Percentiles rank a stretch among this genome's conserved stretches.
Evolutionary conservation across 306 rosid species (phyloP).

Genomic region (Benincasa hispida): DNA sequence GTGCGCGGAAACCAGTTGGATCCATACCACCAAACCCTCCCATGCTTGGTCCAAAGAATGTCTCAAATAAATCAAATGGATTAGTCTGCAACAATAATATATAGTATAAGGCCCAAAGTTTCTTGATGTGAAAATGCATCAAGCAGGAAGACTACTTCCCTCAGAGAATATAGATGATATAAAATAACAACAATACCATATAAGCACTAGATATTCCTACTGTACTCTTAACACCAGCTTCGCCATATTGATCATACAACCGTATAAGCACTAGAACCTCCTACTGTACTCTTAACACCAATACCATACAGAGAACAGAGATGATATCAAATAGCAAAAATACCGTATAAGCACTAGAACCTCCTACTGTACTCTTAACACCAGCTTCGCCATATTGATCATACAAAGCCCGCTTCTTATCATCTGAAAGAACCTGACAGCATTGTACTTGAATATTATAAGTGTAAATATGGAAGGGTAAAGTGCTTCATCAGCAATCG

Average conservation of each 20-base stretch:
- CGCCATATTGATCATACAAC: slow-evolving; percentile 94
- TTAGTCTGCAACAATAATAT: slow-evolving; percentile 53
- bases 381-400: slow-evolving; percentile 98
- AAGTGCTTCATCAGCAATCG: slow-evolving; percentile 6
- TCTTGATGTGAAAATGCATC: slow-evolving; percentile 7
- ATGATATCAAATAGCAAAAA: slow-evolving; percentile 8
- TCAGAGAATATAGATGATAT: not conserved
- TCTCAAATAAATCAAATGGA: slow-evolving; percentile 96
- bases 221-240: slow-evolving; percentile 85
- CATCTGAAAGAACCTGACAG: slow-evolving; percentile 99
- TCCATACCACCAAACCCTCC: slow-evolving; percentile 81
- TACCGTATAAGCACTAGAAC: slow-evolving; percentile 87
- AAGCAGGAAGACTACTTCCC: not conserved
- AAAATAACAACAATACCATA: slow-evolving; percentile 41
- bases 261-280: too few relatives aligned
- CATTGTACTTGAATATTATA: slow-evolving; percentile 35
- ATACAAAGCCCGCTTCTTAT: slow-evolving; percentile 85
- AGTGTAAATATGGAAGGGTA: slow-evolving; percentile 9
- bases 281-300: too few relatives aligned
- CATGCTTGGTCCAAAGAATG: slow-evolving; percentile 84
- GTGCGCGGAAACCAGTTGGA: slow-evolving; percentile 66
- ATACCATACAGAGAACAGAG: too few relatives aligned
- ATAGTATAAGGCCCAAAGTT: not conserved
- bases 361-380: slow-evolving; percentile 80
- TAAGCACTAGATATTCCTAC: slow-evolving; percentile 85